Percentiles rank a stretch among this genome's conserved stretches.
These are phyloP conservation scores for Artemisia tridentata DNA, from an alignment of 129 eudicot genomes.

Conservation along the genomic window DNA sequence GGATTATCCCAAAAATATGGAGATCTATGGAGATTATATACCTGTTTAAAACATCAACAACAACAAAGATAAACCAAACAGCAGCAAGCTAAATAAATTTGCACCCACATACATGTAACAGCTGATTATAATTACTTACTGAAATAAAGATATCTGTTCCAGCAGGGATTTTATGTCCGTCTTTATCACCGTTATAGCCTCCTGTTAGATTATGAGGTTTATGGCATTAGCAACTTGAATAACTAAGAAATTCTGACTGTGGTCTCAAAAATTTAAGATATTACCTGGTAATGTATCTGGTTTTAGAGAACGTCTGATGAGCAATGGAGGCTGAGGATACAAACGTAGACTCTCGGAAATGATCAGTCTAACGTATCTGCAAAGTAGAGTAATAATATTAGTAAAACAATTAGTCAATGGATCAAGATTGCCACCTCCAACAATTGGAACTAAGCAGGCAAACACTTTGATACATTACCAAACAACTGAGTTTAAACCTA, in stretches of 20 bases:
- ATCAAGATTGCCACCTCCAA: no score
- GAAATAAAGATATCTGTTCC: conserved; percentile 91
- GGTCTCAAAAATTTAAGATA: not conserved
- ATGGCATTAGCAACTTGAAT: not conserved
- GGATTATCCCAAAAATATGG: conserved; percentile 95
- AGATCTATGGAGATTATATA: conserved; percentile 96
- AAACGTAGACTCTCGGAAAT: conserved; percentile 84
- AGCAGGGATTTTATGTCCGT: conserved; percentile 77
- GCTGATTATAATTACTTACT: conserved; percentile 40
- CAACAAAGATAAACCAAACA: not conserved
- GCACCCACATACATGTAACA: not conserved
- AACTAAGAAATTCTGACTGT: not conserved
- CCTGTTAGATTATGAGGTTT: conserved; percentile 43
- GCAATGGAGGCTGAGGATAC: conserved; percentile 98
- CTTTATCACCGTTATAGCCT: conserved; percentile 75
- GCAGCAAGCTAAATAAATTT: not conserved
- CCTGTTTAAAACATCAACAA: conserved; percentile 39
- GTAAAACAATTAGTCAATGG: not conserved
- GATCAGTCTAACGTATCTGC: conserved; percentile 83
- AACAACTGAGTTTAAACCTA: conserved; percentile 27
- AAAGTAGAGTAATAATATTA: conserved; percentile 13
- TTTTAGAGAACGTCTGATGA: conserved; percentile 84
- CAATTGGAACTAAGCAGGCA: no score
- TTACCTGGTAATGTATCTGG: conserved; percentile 81
- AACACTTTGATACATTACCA: not conserved